These are phyloP conservation scores for Cordyceps cicadae DNA, from an alignment of 2,329 filamentous ascomycete species.

Conservation along the genomic window DNA sequence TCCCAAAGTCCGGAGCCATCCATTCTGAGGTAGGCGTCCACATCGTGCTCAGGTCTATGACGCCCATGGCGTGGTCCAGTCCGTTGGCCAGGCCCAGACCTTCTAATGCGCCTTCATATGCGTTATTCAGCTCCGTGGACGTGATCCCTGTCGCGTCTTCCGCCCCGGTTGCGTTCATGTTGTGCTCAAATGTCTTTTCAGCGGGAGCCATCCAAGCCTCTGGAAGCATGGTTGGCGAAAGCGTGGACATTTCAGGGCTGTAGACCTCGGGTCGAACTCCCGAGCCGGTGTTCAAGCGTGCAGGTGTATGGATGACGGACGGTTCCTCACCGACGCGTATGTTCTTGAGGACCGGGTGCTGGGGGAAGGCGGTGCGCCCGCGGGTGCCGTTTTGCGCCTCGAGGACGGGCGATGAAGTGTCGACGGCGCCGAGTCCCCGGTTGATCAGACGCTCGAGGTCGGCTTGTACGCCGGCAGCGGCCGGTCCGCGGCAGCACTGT, in stretches of 20 bases:
- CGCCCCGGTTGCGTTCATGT: conserved; percentile 11
- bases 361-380: conserved; percentile 3
- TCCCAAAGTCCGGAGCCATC: conserved; percentile 25
- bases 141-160: neutral
- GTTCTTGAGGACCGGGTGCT: conserved; percentile 10
- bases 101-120: conserved; percentile 41
- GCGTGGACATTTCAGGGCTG: conserved; percentile 10
- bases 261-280: conserved; percentile 19
- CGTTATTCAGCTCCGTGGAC: conserved; percentile 36
- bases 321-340: conserved; percentile 13
- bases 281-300: neutral
- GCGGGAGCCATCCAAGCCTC: conserved; percentile 10
- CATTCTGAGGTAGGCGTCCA: conserved; percentile 28
- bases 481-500: conserved; percentile 42
- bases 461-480: conserved; percentile 36
- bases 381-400: conserved; percentile 10
- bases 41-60: conserved; percentile 25
- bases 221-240: conserved; percentile 13
- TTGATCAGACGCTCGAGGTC: conserved; percentile 46
- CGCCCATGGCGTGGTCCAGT: conserved; percentile 33
- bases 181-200: conserved; percentile 9
- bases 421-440: conserved; percentile 29
- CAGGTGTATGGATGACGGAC: conserved; percentile 10
- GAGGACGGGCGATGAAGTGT: conserved; percentile 9
- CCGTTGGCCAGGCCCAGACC: conserved; percentile 38